Base-by-base conservation (phyloP, 768 basidiomycete genomes). In the Xerocomus brunneocitrinus region DNA sequence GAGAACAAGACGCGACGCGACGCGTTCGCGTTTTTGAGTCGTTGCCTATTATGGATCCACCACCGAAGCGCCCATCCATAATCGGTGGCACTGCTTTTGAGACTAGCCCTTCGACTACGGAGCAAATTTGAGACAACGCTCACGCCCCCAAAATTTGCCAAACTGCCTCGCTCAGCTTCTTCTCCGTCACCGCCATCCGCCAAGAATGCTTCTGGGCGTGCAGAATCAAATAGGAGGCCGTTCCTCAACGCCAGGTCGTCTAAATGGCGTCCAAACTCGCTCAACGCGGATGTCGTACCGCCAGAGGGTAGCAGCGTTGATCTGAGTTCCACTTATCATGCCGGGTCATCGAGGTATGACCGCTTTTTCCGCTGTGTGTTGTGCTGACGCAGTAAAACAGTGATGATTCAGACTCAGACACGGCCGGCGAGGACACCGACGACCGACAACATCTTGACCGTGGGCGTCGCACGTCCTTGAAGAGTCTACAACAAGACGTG, bases 311-410 rank as follows among this genome's bases (percentile, higher is more conserved):
- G 71, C 53, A 69, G 69, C 54, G 63, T 83, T 59, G 89, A 84
- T 59, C 82, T 89, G 84, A 92, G 88, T 63, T 91, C 89, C 12
- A 91, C 89, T 59, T 92, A 92, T 70, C 86, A 90, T 54, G 90
- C 85, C 28, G 90, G 90, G 42, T 89, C 89, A 32, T 91, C 89
- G 9, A 82, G 86, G 88, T 87, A 62, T 57, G 79, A 62, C 38
- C n/a, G 24, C 14, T 24, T 34, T 55, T 19, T 49, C 46, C 3
- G 8, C 8, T 3, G 7, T 51, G 5, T 52, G 41, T 47, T 25
- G 27, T 40, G 32, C 53, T 65, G 55, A 81, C 41, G 13, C 30
- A 24, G 40, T n/a, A 34, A 35, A 22, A 27, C 19, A 73, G 83
- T 57, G 77, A 84, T 22, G 78, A 75, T 42, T 80, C 79, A 12